Evolutionary conservation across 169 alveolate species (phyloP), one percentile per base, ranked within the genome.

Genomic region (Blepharisma undulans): DNA sequence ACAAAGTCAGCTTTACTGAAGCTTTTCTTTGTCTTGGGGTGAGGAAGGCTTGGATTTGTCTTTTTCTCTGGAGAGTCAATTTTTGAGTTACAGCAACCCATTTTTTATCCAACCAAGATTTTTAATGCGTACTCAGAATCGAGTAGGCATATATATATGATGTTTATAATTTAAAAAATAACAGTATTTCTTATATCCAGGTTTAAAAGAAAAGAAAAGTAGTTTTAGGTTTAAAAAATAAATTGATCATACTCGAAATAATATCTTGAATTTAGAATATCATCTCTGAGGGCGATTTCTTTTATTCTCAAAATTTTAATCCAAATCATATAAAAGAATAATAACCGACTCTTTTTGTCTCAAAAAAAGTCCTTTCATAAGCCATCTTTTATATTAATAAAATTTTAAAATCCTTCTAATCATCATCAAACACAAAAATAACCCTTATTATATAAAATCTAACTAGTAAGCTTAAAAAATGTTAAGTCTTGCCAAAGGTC

Each of bases 401-500:
- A 3, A 48, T 48, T 48, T 18, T 48, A 48, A 2, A 10, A 10
- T 18, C 7, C 66, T 48, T 12, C 66, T 48, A 48, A 48, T 48
- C 66, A 48, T 48, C 66, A 48, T 18, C 66, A 18, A 48, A 48
- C 14, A 0, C 66, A 48, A 48, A 48, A 48, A 48, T 5, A 48
- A 5, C 66, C 14, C 14, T 1, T 2, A 48, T 48, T 48, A 48
- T 48, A 5, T 48, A 48, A 48, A 48, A 22, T 8, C 66, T 74
- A 74, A 29, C 80, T 74, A 29, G 7, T 74, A 25, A 25, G 80
- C 29, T 22, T 79, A 30, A n/a, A 27, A 33, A n/a, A 79, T 79
- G 36, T 33, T 27, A 12, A 79, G 32, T 33, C 61, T 27, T 29
- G 87, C 61, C 61, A 79, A 79, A 25, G 96, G 97, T 32, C 96